Evolutionary conservation across 192 early-diverging fungal genomes (phyloP).

Genomic region (Anaeromyces robustus): DNA sequence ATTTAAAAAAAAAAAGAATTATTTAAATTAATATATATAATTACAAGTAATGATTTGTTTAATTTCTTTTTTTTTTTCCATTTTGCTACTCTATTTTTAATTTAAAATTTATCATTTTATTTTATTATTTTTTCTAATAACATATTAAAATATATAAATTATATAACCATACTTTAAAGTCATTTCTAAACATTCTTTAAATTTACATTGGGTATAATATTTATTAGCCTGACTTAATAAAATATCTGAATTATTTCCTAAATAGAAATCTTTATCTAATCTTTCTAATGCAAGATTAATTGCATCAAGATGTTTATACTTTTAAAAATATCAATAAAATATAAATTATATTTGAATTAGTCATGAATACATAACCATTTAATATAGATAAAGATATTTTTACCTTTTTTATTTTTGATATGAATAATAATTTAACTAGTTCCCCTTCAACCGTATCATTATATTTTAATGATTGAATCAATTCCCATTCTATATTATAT

Average conservation of each 20-base stretch:
- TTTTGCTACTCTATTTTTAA: too few species aligned
- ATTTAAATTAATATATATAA: too few species aligned
- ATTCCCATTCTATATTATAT: constrained; percentile 36
- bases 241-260: constrained; percentile 28
- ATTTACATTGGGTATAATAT: constrained; percentile 24
- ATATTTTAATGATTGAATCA: constrained; percentile 29
- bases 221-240: constrained; percentile 35
- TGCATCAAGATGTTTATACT: constrained; percentile 30
- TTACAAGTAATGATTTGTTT: too few species aligned
- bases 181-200: constrained; percentile 23
- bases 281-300: constrained; percentile 16
- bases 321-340: background rate
- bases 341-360: background rate
- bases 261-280: constrained; percentile 18
- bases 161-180: constrained; percentile 21
- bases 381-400: too few species aligned
- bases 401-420: constrained; percentile 46
- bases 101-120: too few species aligned
- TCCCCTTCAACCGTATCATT: constrained; percentile 25
- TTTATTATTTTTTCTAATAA: background rate
- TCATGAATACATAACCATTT: too few species aligned
- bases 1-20: too few species aligned
- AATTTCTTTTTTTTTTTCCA: too few species aligned
- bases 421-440: constrained; percentile 38
- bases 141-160: background rate